A percentile compares a stretch with the other conserved stretches of the same genome.
Conservation (phyloP, 441 rosid genomes). For the Populus trichocarpa region DNA sequence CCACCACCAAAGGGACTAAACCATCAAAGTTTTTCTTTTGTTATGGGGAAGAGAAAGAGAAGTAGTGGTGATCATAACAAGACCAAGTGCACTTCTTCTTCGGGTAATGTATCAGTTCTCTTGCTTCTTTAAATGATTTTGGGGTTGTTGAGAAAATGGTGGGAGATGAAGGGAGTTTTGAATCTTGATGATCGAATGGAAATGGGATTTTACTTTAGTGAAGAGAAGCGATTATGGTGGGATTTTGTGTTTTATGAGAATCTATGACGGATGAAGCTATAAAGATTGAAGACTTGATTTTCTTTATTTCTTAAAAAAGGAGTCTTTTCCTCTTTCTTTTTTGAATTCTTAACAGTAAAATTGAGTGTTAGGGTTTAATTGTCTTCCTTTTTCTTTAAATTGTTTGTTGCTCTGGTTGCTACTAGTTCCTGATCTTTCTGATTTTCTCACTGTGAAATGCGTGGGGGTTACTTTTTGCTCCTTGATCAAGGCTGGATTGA, state of each 20-base stretch:
- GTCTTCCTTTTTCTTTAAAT: background rate
- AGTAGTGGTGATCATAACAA: slow-evolving; percentile 13
- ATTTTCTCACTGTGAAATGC: background rate
- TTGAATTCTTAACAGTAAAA: background rate
- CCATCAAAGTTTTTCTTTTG: background rate
- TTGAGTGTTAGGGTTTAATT: slow-evolving; percentile 4
- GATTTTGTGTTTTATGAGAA: background rate
- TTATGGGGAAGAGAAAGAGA: slow-evolving; percentile 44
- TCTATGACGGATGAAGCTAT: background rate
- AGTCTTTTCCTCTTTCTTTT: background rate
- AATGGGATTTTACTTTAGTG: background rate
- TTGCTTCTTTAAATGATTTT: background rate
- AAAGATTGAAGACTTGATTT: background rate
- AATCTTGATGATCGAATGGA: background rate
- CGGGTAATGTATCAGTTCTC: slow-evolving; percentile 29
- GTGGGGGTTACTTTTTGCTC: background rate
- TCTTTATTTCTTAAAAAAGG: background rate
- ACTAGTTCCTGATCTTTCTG: background rate
- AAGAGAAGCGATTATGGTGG: background rate
- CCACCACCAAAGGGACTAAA: background rate
- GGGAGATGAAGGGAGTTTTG: background rate
- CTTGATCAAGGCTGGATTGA: slow-evolving; percentile 1
- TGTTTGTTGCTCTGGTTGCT: background rate
- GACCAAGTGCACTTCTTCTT: slow-evolving; percentile 26
- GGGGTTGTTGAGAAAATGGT: slow-evolving; percentile 11